phyloP scores from a whole-genome alignment of 2,329 filamentous ascomycete species.

The Trichoderma citrinoviride region DNA sequence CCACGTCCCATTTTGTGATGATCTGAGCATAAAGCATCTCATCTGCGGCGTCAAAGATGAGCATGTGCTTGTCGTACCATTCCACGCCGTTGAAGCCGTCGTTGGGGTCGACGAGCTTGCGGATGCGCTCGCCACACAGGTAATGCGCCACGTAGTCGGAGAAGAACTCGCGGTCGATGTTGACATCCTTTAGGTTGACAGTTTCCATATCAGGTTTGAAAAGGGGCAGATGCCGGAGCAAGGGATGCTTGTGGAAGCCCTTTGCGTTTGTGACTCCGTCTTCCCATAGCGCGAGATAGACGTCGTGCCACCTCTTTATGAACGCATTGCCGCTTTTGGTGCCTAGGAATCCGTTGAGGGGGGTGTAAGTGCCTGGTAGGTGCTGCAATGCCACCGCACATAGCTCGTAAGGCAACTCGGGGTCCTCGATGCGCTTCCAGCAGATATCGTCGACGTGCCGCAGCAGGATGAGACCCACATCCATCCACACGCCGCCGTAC shows the following conservation, averaged over 20 bases:
- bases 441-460: slow-evolving; percentile 42
- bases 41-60: slow-evolving; percentile 27
- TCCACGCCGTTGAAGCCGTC: slow-evolving; percentile 37
- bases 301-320: slow-evolving; percentile 43
- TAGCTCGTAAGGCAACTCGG: slow-evolving; percentile 35
- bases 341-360: slow-evolving; percentile 45
- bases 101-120: slow-evolving; percentile 33
- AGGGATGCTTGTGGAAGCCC: slow-evolving; percentile 35
- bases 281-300: slow-evolving; percentile 38
- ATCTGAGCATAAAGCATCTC: slow-evolving; percentile 24
- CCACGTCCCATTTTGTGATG: slow-evolving; percentile 10
- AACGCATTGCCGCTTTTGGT: slow-evolving; percentile 42
- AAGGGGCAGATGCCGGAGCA: slow-evolving; percentile 22
- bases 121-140: slow-evolving; percentile 34
- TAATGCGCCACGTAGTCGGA: slow-evolving; percentile 35
- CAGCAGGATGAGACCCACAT: slow-evolving; percentile 43
- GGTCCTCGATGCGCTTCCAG: slow-evolving; percentile 42
- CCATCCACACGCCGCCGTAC: slow-evolving; percentile 45
- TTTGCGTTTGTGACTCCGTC: slow-evolving; percentile 32
- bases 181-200: neutral
- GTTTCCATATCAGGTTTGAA: neutral
- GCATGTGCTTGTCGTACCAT: slow-evolving; percentile 35
- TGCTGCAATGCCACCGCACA: slow-evolving; percentile 7
- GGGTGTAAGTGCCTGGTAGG: neutral
- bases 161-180: slow-evolving; percentile 24